Evolutionary conservation across 208 protist genomes (phyloP), one percentile per base, ranked within the genome.

Genomic region (Trichomonas gallinae): DNA sequence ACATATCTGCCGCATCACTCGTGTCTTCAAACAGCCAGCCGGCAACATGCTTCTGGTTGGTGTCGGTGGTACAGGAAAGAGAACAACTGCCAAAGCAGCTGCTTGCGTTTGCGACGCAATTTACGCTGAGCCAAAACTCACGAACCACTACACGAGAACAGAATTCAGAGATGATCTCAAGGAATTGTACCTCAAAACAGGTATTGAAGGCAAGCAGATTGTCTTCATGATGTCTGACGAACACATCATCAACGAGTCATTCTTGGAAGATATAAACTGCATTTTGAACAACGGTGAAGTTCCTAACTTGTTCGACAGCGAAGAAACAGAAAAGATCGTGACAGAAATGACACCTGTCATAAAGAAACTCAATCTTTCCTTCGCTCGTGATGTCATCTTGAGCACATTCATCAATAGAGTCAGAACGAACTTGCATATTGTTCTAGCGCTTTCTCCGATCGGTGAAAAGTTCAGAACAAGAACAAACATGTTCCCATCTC

Each of bases 211-310:
- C 31, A 99, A 99, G 97, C 98, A 98, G 96, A 98, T 99, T 91
- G 97, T 99, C 21, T 99, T 99, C 97, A 98, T 99, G 58, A 97
- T 99, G 46, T 98, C 98, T 49, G 99, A 99, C 97, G 98, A 98
- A 15, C 98, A 99, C 97, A 98, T 99, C n/a, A 97, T 98, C 58
- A 98, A 99, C 97, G 97, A 98, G 96, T 89, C 83, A 89, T 99
- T 99, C 97, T 98, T 99, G 31, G 99, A 99, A 97, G 98, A 99
- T 97, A 98, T 99, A 88, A 99, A 99, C 97, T 99, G 99, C 97
- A 98, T 99, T 49, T 98, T 99, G 36, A 99, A 99, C 98, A 98
- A 98, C 13, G 99, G 99, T 96, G 99, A 99, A 97, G 98, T 99
- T 96, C 99, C 99, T 17, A 99, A 99, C 96, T 97, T 99, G 40